Evolutionary conservation across 148 eudicot genomes (phyloP), one percentile per base, ranked within the genome.

Genomic region (Fagopyrum homotropicum): DNA sequence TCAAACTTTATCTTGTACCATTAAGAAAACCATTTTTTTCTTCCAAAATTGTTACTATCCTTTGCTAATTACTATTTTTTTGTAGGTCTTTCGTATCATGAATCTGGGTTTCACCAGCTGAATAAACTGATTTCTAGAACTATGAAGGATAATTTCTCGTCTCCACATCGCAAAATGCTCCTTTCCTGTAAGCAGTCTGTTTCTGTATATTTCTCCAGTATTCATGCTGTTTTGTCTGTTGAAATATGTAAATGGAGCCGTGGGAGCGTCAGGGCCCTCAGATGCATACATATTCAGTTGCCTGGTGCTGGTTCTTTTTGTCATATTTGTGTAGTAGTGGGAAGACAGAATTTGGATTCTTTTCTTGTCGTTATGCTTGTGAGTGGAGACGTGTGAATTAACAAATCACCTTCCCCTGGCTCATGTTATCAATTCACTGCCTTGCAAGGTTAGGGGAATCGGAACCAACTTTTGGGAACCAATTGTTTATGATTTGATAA

Each of bases 121-220:
- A 46, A 61, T 30, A 14, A 29, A 3, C 57, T 55, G 66, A 57
- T 64, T 75, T 64, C 72, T 29, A 19, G 22, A 45, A 8, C 55
- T 40, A 72, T n/a, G 74, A n/a, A 45, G 74, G 74, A 7, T 16
- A 22, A 2, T 7, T 45, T 75, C 15, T 17, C 69, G 6, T 75
- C 70, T 61, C 77, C 71, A 10, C 77, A 75, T 48, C 77, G 77
- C 45, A 75, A 63, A 57, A 56, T 75, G 35, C 77, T 75, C 49
- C 77, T 59, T 75, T 49, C 15, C 72, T 61, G 77, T 75, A 75
- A 55, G 46, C 71, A 16, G 14, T 74, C 75, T 73, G 16, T 52
- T 63, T 59, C 52, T 61, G 46, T 48, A 45, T 22, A 9, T 46
- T 61, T 63, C 43, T 75, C 56, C 77, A 56, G 15, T 61, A 35